Evolutionary conservation across 1,139 yeast genomes (phyloP), one percentile per base, ranked within the genome.

Genomic region (Ogataea hybrid): DNA sequence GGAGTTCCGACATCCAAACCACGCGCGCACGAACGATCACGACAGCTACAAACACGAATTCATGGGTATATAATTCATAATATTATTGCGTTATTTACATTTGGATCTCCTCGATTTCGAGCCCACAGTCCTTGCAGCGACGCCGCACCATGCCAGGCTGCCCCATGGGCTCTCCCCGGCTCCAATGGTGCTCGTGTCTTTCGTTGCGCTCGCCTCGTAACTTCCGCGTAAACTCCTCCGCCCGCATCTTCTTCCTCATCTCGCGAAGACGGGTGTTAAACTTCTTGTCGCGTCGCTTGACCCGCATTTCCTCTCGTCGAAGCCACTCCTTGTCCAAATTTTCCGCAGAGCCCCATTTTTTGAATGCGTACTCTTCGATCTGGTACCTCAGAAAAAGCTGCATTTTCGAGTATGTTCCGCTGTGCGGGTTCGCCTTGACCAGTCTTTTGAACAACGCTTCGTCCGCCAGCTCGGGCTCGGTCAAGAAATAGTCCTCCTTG

Each of bases 361-460:
- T 82, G 68, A 82, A 86, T 0, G 98, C 96, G 65, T 75, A 86
- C 55, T 83, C 88, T 61, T 94, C 98, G 12, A 92, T 90, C 57
- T 94, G 97, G 55, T 80, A 85, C 45, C 98, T 69, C 37, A 92
- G 65, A 62, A 82, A 94, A 42, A 94, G 69, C 71, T 89, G 96
- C 99, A 94, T 94, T 57, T 94, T 75, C 39, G 90, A 84, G 64
- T 80, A 94, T 0, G 86, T 82, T 3, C 80, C 79, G 35, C 94
- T 89, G 64, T 92, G 96, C 0, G 99, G 99, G 57, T 94, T 94
- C 6, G 96, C 90, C 54, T 90, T 86, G 52, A 89, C 96, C 47
- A 90, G 69, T 50, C 94, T 77, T 6, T 85, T 84, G 48, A 94
- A 69, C 22, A 89, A 64, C 2, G 66, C 70, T 4, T 64, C 65